A percentile compares a stretch with the other conserved stretches of the same genome.
phyloP scores from a whole-genome alignment of 441 rosid genomes.

The Francoa sonchifolia region DNA sequence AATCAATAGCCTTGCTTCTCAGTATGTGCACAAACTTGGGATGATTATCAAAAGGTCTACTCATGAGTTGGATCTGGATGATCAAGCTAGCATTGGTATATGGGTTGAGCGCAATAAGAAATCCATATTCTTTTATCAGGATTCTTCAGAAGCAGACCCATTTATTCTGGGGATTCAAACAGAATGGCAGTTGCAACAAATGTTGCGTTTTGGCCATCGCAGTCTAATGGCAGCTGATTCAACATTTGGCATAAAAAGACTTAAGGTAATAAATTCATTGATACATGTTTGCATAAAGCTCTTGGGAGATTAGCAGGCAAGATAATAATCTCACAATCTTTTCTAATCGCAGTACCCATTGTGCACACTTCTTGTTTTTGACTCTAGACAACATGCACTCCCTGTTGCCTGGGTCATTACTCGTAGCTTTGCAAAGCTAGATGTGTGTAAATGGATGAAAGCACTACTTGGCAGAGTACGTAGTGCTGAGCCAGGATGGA shows the following conservation, averaged over 20 bases:
- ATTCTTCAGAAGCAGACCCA: conserved; percentile 56
- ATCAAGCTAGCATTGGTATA: conserved; percentile 74
- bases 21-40: conserved; percentile 90
- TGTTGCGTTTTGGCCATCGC: conserved; percentile 78
- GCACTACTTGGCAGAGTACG: conserved; percentile 53
- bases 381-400: conserved; percentile 90
- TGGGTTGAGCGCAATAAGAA: conserved; percentile 93
- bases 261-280: conserved; percentile 43
- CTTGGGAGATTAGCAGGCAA: neutral
- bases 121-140: conserved; percentile 75
- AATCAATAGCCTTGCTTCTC: conserved; percentile 71
- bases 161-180: conserved; percentile 88
- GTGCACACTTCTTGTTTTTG: conserved; percentile 83
- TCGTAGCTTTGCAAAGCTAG: conserved; percentile 74
- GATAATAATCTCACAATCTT: conserved; percentile 14
- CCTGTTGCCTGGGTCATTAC: conserved; percentile 91
- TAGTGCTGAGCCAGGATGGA: conserved; percentile 64
- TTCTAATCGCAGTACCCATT: conserved; percentile 63
- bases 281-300: conserved; percentile 2
- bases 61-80: conserved; percentile 84
- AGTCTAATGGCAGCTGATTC: conserved; percentile 82
- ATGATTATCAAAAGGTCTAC: conserved; percentile 80
- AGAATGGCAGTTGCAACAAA: conserved; percentile 94
- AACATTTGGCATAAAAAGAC: conserved; percentile 82
- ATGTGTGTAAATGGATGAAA: conserved; percentile 85